Evolutionary conservation across 2,329 filamentous ascomycete genomes (phyloP), one percentile per base, ranked within the genome.

Genomic region (Penicillium oxalicum): DNA sequence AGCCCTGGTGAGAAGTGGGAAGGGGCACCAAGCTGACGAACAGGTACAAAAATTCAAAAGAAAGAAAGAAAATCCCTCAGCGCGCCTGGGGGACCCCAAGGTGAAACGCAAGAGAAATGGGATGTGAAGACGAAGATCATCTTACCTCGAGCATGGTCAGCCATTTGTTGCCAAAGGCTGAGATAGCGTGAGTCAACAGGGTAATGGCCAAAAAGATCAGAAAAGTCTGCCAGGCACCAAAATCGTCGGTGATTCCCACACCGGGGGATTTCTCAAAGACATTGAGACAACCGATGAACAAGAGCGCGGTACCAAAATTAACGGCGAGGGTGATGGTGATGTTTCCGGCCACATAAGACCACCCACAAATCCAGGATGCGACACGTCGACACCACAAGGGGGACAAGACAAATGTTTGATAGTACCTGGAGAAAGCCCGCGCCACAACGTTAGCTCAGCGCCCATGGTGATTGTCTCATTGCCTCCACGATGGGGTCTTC

Each of bases 291-390:
- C 70, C 74, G 52, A 76, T 65, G 48, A 79, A 61, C 62, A 79
- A 77, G 32, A 77, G 65, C 3, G 76, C 70, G 28, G 75, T 77
- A 65, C 84, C 86, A 59, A 90, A 86, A 63, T 87, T 87, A 1
- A 84, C 84, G 12, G 86, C 82, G 0, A 87, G 71, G 0, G 82
- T 85, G 42, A 85, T 90, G 53, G 84, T 88, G 65, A 88, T 85
- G 70, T 89, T 89, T 53, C 86, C 87, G 47, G 88, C 82, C 26
- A 87, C 78, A 63, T 86, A 88, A 18, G 84, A 66, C 83, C 84
- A 87, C 4, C 83, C 83, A 4, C 82, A 83, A 27, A 85, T 78
- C 77, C 81, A 87, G 8, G 76, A 80, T 7, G 82, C 78, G 37
- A 86, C 74, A 2, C 82, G 81, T 8, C 82, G 81, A 67, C 78